Base-by-base conservation (phyloP, 257 asterid genomes). In the Lithospermum erythrorhizon region DNA sequence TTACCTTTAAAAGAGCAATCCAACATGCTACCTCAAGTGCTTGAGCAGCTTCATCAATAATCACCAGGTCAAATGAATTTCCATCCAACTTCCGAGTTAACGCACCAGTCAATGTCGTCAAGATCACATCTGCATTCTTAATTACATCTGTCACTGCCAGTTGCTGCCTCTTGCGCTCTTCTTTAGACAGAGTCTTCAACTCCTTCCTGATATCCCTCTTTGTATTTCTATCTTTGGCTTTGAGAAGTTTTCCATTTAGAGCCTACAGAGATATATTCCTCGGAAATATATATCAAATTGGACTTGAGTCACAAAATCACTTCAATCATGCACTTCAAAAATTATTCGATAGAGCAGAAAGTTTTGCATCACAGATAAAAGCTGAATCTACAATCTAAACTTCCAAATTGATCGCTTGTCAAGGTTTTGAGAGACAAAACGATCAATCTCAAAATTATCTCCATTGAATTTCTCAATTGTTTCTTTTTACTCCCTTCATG, bases 31-130 rank as follows among this genome's bases (percentile, higher is more conserved):
- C 81, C 80, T 90, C 98, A 73, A 90, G 82, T 15, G 98, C 98
- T 76, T 90, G 98, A 63, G 98, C 98, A 79, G 95, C 96, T 82
- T 90, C 98, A 58, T 90, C 98, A 73, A 90, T 90, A 68, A 90
- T 84, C 71, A 90, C 90, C 79, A 90, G 73, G 79, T 90, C 95
- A 58, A 83, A 90, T 48, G 95, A 73, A 70, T 74, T 77, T 45
- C 84, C 77, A 1, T 86, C 96, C 82, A 91, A 78, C 63, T 74
- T 88, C 76, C 72, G 75, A 54, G 98, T 32, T 81, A 86, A 66
- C 45, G 94, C 89, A 65, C 98, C 98, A 47, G 98, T 91, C 81
- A 91, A 81, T 57, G 96, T 88, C 65, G 95, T 86, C 75, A 91
- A 77, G 48, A 88, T 84, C 61, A 91, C 95, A 65, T 84, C 93